Conservation (phyloP, 1,139 yeast genomes). For the Hyphopichia pseudoburtonii region DNA sequence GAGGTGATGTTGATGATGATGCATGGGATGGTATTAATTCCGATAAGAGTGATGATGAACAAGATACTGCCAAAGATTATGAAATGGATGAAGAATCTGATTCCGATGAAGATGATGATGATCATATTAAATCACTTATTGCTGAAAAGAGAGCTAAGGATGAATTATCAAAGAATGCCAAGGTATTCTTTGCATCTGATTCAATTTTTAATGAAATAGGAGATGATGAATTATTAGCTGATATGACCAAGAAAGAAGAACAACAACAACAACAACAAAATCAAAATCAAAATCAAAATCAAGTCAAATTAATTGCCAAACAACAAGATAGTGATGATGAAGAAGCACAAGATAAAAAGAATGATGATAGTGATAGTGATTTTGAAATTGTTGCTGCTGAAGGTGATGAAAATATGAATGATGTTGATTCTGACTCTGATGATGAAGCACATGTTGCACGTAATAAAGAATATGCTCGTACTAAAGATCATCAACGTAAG, state of each 20-base stretch:
- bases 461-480: conserved; percentile 31
- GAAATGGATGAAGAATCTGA: conserved; percentile 45
- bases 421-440: conserved; percentile 43
- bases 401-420: conserved; percentile 18
- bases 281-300: conserved; percentile 5
- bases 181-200: conserved; percentile 71
- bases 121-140: conserved; percentile 61
- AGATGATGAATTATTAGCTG: conserved; percentile 41
- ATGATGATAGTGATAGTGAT: conserved; percentile 33
- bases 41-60: conserved; percentile 38
- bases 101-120: conserved; percentile 69
- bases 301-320: conserved; percentile 10
- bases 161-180: conserved; percentile 69
- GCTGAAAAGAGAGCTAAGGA: conserved; percentile 51
- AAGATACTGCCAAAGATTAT: conserved; percentile 43
- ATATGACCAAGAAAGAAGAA: conserved; percentile 18
- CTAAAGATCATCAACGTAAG: conserved; percentile 54
- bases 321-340: conserved; percentile 20
- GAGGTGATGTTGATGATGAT: conserved; percentile 79
- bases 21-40: conserved; percentile 85
- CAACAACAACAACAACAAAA: conserved; percentile 3
- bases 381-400: conserved; percentile 57
- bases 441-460: conserved; percentile 43
- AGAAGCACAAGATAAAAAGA: conserved; percentile 8
- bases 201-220: conserved; percentile 69